Conservation (phyloP, 768 basidiomycete species). For the Mycena olivaceomarginata region DNA sequence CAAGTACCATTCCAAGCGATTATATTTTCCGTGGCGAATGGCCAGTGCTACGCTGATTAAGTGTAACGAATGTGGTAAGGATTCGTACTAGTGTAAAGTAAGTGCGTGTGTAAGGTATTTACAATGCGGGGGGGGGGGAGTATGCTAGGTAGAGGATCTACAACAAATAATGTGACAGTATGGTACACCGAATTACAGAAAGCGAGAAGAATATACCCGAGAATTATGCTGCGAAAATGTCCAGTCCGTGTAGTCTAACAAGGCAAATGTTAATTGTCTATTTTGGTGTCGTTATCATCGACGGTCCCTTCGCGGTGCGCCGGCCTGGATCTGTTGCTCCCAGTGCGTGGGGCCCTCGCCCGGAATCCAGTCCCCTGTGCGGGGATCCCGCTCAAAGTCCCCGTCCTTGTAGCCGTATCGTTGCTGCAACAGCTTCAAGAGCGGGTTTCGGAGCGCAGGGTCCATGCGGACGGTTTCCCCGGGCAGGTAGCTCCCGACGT, state of each 20-base stretch:
- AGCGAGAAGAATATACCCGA: slow-evolving; percentile 14
- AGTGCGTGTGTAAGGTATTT: slow-evolving; percentile 40
- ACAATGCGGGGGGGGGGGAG: slow-evolving; percentile 27
- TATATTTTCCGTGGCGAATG: slow-evolving; percentile 22
- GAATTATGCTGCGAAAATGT: slow-evolving; percentile 33
- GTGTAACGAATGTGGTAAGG: slow-evolving; percentile 21
- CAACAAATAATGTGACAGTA: slow-evolving; percentile 43
- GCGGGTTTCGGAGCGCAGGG: slow-evolving; percentile 88
- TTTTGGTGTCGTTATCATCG: slow-evolving; percentile 35
- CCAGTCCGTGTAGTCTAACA: slow-evolving; percentile 33
- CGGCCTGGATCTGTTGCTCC: slow-evolving; percentile 74
- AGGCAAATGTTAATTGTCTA: slow-evolving; percentile 15
- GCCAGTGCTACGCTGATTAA: slow-evolving; percentile 29
- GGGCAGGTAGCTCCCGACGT: slow-evolving; percentile 88
- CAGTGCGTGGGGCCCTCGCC: slow-evolving; percentile 79
- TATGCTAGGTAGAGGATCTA: slow-evolving; percentile 36
- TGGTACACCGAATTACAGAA: slow-evolving; percentile 39
- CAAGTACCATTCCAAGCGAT: slow-evolving; percentile 15
- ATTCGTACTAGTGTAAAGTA: slow-evolving; percentile 38
- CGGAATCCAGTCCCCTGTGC: slow-evolving; percentile 79
- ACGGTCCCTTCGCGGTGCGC: slow-evolving; percentile 50
- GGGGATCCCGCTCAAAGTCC: slow-evolving; percentile 86
- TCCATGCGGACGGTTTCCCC: slow-evolving; percentile 94
- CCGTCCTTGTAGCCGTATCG: slow-evolving; percentile 90
- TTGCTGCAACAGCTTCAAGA: slow-evolving; percentile 81